Evolutionary conservation across 306 rosid species (phyloP).

Genomic region (Malus domestica): ASM211411v1 NC_041791.1:12533501-12534000

Average conservation of each 20-base stretch:
- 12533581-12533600: background rate
- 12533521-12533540: background rate
- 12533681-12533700: background rate
- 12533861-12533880: constrained; percentile 91
- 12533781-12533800: background rate
- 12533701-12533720: background rate
- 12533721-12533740: background rate
- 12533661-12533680: background rate
- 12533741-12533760: background rate
- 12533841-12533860: constrained; percentile 78
- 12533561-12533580: no score
- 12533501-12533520: background rate
- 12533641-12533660: background rate
- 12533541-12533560: background rate
- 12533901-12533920: constrained; percentile 86
- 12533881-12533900: constrained; percentile 98
- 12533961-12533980: constrained; percentile 20
- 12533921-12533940: constrained; percentile 9
- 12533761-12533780: background rate
- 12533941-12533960: background rate
- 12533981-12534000: constrained; percentile 59
- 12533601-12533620: background rate
- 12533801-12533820: constrained; percentile 37
- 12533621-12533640: constrained; percentile 6
- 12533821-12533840: constrained; percentile 90